Conservation (phyloP, 495 filamentous ascomycete species). For the Poronia punctata region DNA sequence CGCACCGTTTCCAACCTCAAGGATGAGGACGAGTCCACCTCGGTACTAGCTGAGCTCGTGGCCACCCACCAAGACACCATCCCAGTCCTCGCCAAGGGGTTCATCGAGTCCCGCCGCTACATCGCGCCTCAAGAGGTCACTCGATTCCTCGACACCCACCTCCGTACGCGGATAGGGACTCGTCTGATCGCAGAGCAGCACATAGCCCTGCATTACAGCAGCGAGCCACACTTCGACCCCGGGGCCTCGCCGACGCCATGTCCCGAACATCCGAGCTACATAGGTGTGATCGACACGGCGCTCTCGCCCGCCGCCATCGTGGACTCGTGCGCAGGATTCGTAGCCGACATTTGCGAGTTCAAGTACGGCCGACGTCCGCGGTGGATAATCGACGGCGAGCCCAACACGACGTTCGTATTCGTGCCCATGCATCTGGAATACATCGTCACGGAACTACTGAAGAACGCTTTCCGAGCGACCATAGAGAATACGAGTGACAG, state of each 20-base stretch:
- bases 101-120: slow-evolving; percentile 85
- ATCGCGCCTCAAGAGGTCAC: slow-evolving; percentile 75
- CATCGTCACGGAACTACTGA: slow-evolving; percentile 90
- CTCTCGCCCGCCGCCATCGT: slow-evolving; percentile 75
- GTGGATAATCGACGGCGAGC: slow-evolving; percentile 73
- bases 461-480: slow-evolving; percentile 92
- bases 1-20: slow-evolving; percentile 70
- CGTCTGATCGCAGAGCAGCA: slow-evolving; percentile 94
- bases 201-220: slow-evolving; percentile 83
- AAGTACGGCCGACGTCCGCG: slow-evolving; percentile 86
- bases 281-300: slow-evolving; percentile 94
- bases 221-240: slow-evolving; percentile 57
- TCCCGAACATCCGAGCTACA: slow-evolving; percentile 61
- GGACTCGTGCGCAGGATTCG: slow-evolving; percentile 76
- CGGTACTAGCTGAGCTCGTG: slow-evolving; percentile 87
- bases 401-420: slow-evolving; percentile 76
- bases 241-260: slow-evolving; percentile 34
- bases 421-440: slow-evolving; percentile 95
- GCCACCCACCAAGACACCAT: slow-evolving; percentile 92
- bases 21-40: slow-evolving; percentile 84
- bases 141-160: slow-evolving; percentile 85
- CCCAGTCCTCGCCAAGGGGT: slow-evolving; percentile 81
- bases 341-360: slow-evolving; percentile 92
- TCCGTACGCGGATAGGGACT: slow-evolving; percentile 90
- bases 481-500: slow-evolving; percentile 63